Base-by-base conservation (phyloP, 2,329 filamentous ascomycete species). In the Talaromyces sp. region DNA sequence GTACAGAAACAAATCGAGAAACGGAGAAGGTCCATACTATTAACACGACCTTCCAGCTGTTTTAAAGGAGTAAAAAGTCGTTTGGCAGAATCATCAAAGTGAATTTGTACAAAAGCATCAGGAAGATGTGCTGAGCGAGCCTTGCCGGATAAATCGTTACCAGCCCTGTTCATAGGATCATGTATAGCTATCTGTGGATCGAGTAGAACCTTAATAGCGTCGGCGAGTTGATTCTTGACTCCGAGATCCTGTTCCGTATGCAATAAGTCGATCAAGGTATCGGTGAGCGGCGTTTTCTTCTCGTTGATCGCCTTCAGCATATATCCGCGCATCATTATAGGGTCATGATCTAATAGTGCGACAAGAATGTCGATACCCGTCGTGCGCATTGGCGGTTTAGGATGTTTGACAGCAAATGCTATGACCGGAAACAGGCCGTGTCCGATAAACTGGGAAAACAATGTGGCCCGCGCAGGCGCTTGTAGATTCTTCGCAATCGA, bases 401-500 rank as follows among this genome's bases (percentile, higher is more conserved):
- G 84, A 72, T 96, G 93, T 66, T 91, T 89, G 60, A 99, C 84
- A 14, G 95, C 93, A 77, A 93, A 98, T 67, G 93, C 92, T 69
- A 99, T 94, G 65, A 98, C 93, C 37, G 88, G 86, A 65, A 98
- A 87, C 8, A 99, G 85, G 10, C 95, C 95, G 72, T 96, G 89
- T 58, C 85, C 85, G 68, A 98, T 89, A 75, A 98, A 96, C 75
- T 96, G 96, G 73, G 90, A 89, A 78, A 96, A 97, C 16, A 99
- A 82, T 24, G 88, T 88, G 67, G 91, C 89, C 66, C 95, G 87
- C 8, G 88, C 88, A 31, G 90, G 90, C 2, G 90, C 90, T 75
- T 98, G 95, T 19, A 99, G 84, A 72, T 93, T 97, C 81, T 99
- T 99, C 1, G 93, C 92, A 71, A 98, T 95, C 3, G 89, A 87